phyloP scores from a whole-genome alignment of 345 rosid species.

The Citrus unshiu region DNA sequence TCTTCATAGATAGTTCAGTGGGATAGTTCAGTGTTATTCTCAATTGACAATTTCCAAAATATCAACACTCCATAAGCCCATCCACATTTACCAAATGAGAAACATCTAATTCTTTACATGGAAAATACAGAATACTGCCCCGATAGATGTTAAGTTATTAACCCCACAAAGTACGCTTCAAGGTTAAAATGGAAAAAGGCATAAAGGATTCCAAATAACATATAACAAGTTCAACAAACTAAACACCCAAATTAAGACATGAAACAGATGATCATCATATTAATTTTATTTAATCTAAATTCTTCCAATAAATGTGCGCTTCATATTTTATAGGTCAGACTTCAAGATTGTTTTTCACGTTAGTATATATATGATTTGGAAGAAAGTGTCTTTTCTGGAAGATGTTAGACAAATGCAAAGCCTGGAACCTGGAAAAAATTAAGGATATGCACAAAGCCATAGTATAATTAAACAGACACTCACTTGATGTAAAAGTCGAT shows the following conservation, averaged over 20 bases:
- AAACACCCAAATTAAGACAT: background rate
- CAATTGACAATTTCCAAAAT: background rate
- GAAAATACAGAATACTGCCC: background rate
- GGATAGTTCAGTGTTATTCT: background rate
- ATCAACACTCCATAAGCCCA: background rate
- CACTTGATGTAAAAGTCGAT: slow-evolving; percentile 92
- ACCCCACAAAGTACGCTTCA: background rate
- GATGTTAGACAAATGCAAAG: background rate
- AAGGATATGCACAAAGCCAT: background rate
- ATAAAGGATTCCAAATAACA: background rate
- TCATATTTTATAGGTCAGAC: background rate
- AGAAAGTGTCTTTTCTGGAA: background rate
- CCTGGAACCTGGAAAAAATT: background rate
- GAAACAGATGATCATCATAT: background rate
- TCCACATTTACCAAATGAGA: background rate
- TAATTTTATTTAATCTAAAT: background rate
- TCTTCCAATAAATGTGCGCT: background rate
- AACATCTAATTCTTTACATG: background rate
- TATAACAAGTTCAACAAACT: background rate
- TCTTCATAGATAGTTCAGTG: background rate
- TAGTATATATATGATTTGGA: background rate
- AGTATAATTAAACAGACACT: slow-evolving; percentile 12
- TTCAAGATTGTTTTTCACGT: background rate
- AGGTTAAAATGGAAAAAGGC: background rate
- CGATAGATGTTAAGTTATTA: background rate